Percentiles rank a stretch among this genome's conserved stretches.
phyloP scores from a whole-genome alignment of 441 rosid species.

The Capsella rubella region DNA sequence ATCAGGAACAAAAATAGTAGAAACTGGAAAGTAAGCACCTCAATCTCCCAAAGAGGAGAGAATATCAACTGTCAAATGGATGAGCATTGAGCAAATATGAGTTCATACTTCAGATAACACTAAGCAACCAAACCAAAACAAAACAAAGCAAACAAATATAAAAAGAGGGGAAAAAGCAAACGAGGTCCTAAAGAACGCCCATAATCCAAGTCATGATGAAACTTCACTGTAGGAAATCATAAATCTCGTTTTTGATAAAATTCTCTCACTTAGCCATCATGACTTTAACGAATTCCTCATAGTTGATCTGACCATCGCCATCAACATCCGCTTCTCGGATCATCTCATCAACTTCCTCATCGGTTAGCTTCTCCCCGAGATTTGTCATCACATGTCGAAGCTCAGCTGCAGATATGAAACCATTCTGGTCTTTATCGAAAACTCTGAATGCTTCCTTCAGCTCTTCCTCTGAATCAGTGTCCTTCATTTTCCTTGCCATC shows the following conservation, averaged over 20 bases:
- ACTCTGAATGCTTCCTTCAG: constrained; percentile 59
- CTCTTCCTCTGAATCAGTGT: constrained; percentile 59
- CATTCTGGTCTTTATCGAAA: constrained; percentile 58
- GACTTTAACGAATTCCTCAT: constrained; percentile 55
- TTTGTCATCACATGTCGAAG: constrained; percentile 60
- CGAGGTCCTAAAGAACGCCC: constrained; percentile 35
- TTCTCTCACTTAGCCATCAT: constrained; percentile 60
- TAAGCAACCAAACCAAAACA: constrained; percentile 3
- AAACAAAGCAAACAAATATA: constrained; percentile 27
- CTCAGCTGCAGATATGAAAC: constrained; percentile 60
- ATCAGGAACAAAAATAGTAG: no score
- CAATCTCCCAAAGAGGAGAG: not conserved
- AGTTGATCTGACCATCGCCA: constrained; percentile 60
- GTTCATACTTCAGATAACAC: constrained; percentile 37
- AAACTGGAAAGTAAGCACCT: no score
- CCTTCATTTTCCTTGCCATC: constrained; percentile 61
- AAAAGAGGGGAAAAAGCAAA: constrained; percentile 37
- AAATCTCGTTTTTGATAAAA: constrained; percentile 19
- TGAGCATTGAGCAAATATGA: constrained; percentile 27
- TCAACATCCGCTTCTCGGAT: constrained; percentile 57
- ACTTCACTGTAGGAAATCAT: constrained; percentile 36
- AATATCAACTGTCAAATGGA: constrained; percentile 23
- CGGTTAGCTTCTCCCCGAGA: constrained; percentile 55
- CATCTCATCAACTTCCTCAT: constrained; percentile 61
- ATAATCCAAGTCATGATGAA: constrained; percentile 38